A percentile compares a stretch with the other conserved stretches of the same genome.
Conservation (phyloP, 371 early-diverging fungal species). For the Mucor ambiguus region DNA sequence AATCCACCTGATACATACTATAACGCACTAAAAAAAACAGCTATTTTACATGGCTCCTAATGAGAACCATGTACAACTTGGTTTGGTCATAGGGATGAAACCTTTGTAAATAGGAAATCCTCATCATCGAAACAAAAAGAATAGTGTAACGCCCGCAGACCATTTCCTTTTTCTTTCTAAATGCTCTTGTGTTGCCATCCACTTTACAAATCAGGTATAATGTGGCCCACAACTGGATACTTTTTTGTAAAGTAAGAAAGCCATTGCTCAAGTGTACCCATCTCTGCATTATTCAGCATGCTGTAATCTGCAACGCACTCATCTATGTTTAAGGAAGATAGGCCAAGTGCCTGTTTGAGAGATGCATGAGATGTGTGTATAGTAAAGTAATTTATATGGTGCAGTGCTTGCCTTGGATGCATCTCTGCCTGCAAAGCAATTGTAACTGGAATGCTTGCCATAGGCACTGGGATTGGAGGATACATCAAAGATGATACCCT, state of each 20-base stretch:
- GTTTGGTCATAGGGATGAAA: constrained; percentile 3
- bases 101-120: neutral
- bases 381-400: neutral
- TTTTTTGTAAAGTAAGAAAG: neutral
- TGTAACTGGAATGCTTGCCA: neutral
- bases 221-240: neutral
- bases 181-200: neutral
- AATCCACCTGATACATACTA: neutral
- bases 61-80: neutral
- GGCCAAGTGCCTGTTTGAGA: neutral
- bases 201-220: neutral
- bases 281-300: neutral
- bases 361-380: neutral
- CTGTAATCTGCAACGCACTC: neutral
- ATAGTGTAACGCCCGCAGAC: constrained; percentile 6
- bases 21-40: neutral
- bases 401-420: neutral
- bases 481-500: neutral
- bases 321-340: neutral
- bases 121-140: neutral
- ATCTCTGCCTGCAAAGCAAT: neutral
- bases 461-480: neutral
- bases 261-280: neutral
- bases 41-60: neutral
- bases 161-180: neutral